phyloP scores from a whole-genome alignment of 2,329 filamentous ascomycete genomes.

The Diaporthe sp. region DNA sequence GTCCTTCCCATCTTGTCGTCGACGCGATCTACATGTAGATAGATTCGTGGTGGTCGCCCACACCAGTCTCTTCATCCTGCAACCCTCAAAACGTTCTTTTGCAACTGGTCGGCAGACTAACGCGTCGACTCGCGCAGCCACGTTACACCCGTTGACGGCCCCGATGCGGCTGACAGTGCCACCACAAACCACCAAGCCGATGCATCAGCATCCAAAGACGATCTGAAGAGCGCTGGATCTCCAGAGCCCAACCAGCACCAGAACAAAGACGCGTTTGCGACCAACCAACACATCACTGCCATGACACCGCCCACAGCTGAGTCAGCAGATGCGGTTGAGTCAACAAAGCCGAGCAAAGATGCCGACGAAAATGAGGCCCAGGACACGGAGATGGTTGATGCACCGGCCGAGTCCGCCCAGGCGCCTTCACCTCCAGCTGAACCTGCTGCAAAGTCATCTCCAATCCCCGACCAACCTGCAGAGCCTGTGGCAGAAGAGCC shows the following conservation, averaged over 20 bases:
- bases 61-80: not conserved
- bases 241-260: slow-evolving; percentile 27
- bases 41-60: not conserved
- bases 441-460: slow-evolving; percentile 19
- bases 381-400: slow-evolving; percentile 50
- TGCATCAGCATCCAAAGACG: slow-evolving; percentile 28
- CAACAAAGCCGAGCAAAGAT: slow-evolving; percentile 29
- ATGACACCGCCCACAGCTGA: slow-evolving; percentile 39
- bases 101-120: slow-evolving; percentile 12
- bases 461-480: slow-evolving; percentile 1
- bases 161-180: slow-evolving; percentile 35
- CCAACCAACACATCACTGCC: slow-evolving; percentile 46
- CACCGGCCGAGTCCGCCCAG: slow-evolving; percentile 43
- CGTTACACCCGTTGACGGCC: slow-evolving; percentile 38
- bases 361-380: slow-evolving; percentile 32
- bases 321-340: slow-evolving; percentile 16
- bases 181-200: slow-evolving; percentile 7
- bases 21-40: not conserved
- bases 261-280: slow-evolving; percentile 47
- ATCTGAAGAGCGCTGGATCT: slow-evolving; percentile 38
- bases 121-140: slow-evolving; percentile 42
- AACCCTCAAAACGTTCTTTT: not conserved
- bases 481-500: slow-evolving; percentile 17
- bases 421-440: slow-evolving; percentile 38
- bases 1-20: not conserved